Conservation (phyloP, 2,329 filamentous ascomycete genomes). For the Calonectria ilicicola region DNA sequence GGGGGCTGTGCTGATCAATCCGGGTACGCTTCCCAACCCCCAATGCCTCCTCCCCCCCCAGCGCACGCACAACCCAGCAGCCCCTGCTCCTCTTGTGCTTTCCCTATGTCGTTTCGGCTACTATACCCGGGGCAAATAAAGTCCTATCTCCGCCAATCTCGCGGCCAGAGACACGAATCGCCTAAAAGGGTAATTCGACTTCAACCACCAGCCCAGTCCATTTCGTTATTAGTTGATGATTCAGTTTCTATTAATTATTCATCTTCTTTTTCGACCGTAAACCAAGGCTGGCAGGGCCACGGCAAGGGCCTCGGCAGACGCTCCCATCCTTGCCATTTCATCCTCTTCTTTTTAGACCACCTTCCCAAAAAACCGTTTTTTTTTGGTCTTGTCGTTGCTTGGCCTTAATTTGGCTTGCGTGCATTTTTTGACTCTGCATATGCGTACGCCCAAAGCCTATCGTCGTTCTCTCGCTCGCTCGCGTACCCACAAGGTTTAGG, state of each 20-base stretch:
- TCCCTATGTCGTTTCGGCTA: not conserved
- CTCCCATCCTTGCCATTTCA: not conserved
- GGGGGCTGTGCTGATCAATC: not conserved
- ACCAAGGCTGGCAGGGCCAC: not conserved
- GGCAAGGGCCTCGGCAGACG: not conserved
- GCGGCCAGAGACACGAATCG: not conserved
- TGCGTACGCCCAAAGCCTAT: not conserved
- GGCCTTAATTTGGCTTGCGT: slow-evolving; percentile 6
- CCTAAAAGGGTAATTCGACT: not conserved
- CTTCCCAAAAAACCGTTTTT: not conserved
- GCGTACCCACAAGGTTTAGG: no score
- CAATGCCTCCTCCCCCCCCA: no score
- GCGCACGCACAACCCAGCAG: not conserved
- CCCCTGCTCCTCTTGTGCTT: not conserved
- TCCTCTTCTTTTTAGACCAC: no score
- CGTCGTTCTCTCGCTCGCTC: not conserved
- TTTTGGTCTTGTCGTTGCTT: no score
- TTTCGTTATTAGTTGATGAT: not conserved
- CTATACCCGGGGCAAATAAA: not conserved
- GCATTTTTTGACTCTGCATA: slow-evolving; percentile 15
- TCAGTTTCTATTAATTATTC: not conserved
- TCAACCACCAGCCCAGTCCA: not conserved
- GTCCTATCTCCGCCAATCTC: not conserved
- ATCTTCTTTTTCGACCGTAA: not conserved
- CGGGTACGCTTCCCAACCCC: not conserved